Base-by-base conservation (phyloP, 2,329 filamentous ascomycete genomes). In the Colletotrichum sp. region DNA sequence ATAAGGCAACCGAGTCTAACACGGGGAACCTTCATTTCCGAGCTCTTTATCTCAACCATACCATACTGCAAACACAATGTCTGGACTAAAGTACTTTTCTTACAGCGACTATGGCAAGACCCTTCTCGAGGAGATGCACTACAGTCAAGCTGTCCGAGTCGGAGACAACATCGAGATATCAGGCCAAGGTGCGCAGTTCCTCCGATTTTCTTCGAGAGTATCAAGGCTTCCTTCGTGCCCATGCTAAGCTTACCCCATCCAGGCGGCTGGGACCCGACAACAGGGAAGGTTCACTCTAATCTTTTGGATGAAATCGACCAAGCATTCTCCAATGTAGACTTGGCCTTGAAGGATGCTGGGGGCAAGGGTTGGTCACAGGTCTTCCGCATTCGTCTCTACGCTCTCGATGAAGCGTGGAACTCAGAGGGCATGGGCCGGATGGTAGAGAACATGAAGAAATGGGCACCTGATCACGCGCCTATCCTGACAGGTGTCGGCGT, bases 261-360 rank as follows among this genome's bases (percentile, higher is more conserved):
- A 71, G 75, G 67, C 36, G 72, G 29, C n/a, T 77, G 72, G 77
- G 76, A 78, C 16, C 66, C 63, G 6, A 52, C 57, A 13, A 78
- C 76, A 1, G 76, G 72, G 8, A 61, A 77, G 8, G 27, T 87
- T 55, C 30, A 78, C n/a, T 77, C 39, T 6, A 82, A 84, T 19
- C 81, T 85, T 66, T 81, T 82, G 61, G 80, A 79, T 0, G 81
- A 87, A 63, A 85, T 87, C 64, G 84, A 85, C 64, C 83, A 85
- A 75, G 86, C 88, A 1, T 90, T 91, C 78, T 79, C 78, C 1
- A 91, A 90, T 65, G 86, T 90, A 6, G 87, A 91, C 2, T 77
- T 84, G 3, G 80, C 78, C 11, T 79, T 90, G 7, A 84, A 83
- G 36, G 71, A 84, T 22, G 88, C 88, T 1, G 89, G 89, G 7